phyloP scores from a whole-genome alignment of 495 filamentous ascomycete genomes.

The Neurospora africana region DNA sequence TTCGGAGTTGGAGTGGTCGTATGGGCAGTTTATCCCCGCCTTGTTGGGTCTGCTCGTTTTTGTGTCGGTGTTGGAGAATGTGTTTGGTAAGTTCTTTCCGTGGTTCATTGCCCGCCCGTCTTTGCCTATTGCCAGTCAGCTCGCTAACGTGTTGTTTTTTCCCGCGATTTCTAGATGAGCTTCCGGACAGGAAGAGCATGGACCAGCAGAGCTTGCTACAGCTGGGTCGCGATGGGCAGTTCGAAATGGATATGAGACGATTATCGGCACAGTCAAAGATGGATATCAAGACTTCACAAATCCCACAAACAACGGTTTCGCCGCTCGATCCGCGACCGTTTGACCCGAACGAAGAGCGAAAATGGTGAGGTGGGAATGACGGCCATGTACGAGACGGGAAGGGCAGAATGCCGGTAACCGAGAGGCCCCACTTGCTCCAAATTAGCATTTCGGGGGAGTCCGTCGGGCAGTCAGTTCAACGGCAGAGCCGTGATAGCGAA shows the following conservation, averaged over 20 bases:
- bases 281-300: neutral
- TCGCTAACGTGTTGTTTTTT: neutral
- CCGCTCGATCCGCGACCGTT: neutral
- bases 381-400: neutral
- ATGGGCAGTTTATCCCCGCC: neutral
- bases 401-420: neutral
- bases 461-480: neutral
- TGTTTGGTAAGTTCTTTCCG: neutral
- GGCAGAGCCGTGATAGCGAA: neutral
- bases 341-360: neutral
- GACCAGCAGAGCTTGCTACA: neutral
- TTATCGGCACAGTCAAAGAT: neutral
- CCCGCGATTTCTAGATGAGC: neutral
- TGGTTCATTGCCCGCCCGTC: neutral
- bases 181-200: neutral
- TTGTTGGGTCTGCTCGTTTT: neutral
- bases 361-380: neutral
- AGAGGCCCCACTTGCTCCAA: neutral
- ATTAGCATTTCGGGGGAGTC: neutral
- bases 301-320: neutral
- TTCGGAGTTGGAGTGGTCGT: neutral
- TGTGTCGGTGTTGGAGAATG: neutral
- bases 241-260: neutral
- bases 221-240: neutral
- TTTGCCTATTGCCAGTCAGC: neutral